These are phyloP conservation scores for Vigna radiata DNA, from an alignment of 306 rosid genomes.

Conservation along the genomic window DNA sequence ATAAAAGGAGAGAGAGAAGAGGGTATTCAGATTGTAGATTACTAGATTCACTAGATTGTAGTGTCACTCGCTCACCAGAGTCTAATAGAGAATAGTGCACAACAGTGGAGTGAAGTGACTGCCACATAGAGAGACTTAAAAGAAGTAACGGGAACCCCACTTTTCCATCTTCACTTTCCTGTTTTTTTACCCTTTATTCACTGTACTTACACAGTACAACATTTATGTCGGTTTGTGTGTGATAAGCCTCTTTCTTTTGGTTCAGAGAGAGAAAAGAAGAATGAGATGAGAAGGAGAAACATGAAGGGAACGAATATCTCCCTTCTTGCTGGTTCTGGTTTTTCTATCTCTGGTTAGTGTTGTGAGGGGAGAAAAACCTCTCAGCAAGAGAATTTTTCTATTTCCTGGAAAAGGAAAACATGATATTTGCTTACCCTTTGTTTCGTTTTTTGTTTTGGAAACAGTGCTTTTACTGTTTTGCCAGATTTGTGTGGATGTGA, in stretches of 20 bases:
- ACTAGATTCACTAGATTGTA: neutral
- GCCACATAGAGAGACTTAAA: constrained; percentile 14
- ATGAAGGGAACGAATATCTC: neutral
- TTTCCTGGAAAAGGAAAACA: neutral
- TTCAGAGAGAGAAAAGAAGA: neutral
- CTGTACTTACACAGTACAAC: constrained; percentile 36
- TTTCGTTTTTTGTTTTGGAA: constrained; percentile 31
- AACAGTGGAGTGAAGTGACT: constrained; percentile 44
- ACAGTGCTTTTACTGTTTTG: constrained; percentile 47
- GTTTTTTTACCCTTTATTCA: constrained; percentile 35
- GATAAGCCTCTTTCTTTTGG: neutral
- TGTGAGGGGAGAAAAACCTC: constrained; percentile 9
- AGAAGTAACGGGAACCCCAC: constrained; percentile 50
- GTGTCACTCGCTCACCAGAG: constrained; percentile 2
- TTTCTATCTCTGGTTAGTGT: constrained; percentile 14
- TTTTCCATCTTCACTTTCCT: constrained; percentile 1
- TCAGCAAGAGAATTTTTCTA: neutral
- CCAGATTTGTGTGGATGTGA: constrained; percentile 62
- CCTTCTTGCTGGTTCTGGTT: constrained; percentile 1
- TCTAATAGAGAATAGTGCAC: constrained; percentile 51
- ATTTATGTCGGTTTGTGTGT: constrained; percentile 10
- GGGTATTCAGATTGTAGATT: neutral
- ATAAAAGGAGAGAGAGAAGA: neutral
- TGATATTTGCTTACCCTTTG: neutral
- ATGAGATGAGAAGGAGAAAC: neutral